Conservation (phyloP, 257 asterid species). For the Scutellaria baicalensis region DNA sequence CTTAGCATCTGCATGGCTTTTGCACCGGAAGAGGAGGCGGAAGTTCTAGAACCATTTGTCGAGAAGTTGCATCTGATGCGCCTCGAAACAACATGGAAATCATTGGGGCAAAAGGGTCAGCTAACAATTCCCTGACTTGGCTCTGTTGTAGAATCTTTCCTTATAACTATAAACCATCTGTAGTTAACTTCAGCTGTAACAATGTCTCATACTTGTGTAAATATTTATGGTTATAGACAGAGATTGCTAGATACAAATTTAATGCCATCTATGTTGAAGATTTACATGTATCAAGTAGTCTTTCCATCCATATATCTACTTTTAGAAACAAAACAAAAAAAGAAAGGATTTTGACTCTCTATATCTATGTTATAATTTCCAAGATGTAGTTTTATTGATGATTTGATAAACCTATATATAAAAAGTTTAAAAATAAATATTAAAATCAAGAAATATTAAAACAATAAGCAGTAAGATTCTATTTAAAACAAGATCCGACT, state of each 20-base stretch:
- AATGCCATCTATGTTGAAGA: neutral
- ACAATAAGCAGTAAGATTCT: no score
- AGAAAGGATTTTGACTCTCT: no score
- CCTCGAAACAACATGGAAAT: conserved; percentile 62
- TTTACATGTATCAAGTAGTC: no score
- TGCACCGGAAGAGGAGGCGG: conserved; percentile 87
- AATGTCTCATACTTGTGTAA: conserved; percentile 7
- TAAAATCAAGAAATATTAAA: no score
- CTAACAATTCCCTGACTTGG: conserved; percentile 40
- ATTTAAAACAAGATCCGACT: no score
- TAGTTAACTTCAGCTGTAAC: neutral
- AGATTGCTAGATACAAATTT: neutral
- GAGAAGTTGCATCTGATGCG: conserved; percentile 74
- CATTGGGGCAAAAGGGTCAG: conserved; percentile 44
- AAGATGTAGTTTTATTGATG: no score
- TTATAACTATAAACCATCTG: neutral
- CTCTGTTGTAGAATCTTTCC: neutral
- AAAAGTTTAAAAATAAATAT: no score
- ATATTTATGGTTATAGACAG: conserved; percentile 1
- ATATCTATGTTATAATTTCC: no score
- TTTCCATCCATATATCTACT: no score
- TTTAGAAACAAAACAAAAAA: no score
- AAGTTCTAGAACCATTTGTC: conserved; percentile 66
- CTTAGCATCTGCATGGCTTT: conserved; percentile 97
- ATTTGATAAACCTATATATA: no score